Conservation (phyloP, 805 yeast species). For the Kodamaea neixiangensis region DNA sequence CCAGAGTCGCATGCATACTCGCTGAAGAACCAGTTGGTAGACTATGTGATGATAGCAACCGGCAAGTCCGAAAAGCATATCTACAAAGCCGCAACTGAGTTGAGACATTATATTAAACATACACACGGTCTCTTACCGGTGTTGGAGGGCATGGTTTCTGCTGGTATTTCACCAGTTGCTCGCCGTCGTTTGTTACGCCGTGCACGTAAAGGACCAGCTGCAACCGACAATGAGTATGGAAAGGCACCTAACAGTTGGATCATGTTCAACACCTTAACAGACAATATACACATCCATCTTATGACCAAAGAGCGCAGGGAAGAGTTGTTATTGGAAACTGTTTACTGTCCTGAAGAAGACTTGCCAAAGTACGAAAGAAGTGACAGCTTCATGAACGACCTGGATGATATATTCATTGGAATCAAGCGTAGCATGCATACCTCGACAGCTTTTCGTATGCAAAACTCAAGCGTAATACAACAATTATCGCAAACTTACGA, state of each 20-base stretch:
- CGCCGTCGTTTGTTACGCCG: conserved; percentile 47
- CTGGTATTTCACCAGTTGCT: conserved; percentile 45
- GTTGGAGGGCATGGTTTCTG: conserved; percentile 72
- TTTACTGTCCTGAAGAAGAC: conserved; percentile 57
- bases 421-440: conserved; percentile 40
- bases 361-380: conserved; percentile 23
- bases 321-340: conserved; percentile 67
- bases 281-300: conserved; percentile 68
- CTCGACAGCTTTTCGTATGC: background rate
- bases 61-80: conserved; percentile 80
- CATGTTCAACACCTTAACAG: conserved; percentile 66
- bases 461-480: background rate
- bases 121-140: conserved; percentile 40
- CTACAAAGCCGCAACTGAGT: conserved; percentile 63
- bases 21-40: conserved; percentile 28
- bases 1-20: conserved; percentile 31
- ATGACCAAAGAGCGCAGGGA: conserved; percentile 69
- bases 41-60: conserved; percentile 58
- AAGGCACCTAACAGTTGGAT: conserved; percentile 75
- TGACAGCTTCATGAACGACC: conserved; percentile 16
- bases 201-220: conserved; percentile 54
- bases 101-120: conserved; percentile 60
- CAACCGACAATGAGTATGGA: conserved; percentile 59
- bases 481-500: background rate
- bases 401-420: conserved; percentile 28